Conservation (phyloP, 1,284 basidiomycete genomes). For the Pseudozyma sp. region DNA sequence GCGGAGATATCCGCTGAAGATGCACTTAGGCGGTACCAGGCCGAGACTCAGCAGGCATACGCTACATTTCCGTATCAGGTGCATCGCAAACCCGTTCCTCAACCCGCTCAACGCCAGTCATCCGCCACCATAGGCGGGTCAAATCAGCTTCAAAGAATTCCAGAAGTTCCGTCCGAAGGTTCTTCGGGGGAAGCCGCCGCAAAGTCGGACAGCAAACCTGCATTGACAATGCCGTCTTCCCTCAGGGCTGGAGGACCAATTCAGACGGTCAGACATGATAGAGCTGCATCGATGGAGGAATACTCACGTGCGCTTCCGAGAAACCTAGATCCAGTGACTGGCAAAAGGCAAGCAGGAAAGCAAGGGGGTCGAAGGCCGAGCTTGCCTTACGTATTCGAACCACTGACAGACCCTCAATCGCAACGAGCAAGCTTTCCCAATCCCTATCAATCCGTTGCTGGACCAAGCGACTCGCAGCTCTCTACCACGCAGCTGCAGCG, state of each 20-base stretch:
- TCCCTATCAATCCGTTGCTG: constrained; percentile 8
- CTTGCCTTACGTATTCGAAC: constrained; percentile 35
- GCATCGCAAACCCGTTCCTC: constrained; percentile 16
- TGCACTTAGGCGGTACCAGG: constrained; percentile 24
- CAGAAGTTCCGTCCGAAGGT: constrained; percentile 21
- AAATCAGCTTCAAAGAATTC: constrained; percentile 24
- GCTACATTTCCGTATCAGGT: constrained; percentile 21
- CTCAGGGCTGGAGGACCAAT: constrained; percentile 11
- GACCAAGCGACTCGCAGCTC: constrained; percentile 27
- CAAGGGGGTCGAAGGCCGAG: constrained; percentile 22
- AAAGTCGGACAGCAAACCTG: background rate
- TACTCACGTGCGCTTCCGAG: constrained; percentile 33
- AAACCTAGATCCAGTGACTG: constrained; percentile 45
- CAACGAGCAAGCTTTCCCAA: constrained; percentile 29
- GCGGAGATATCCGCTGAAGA: constrained; percentile 25
- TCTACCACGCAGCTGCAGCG: constrained; percentile 41
- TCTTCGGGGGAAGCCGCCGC: constrained; percentile 22
- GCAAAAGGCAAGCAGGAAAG: constrained; percentile 13
- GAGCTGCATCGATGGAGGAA: constrained; percentile 18
- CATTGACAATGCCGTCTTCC: constrained; percentile 6
- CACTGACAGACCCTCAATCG: constrained; percentile 1
- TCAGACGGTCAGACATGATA: constrained; percentile 2
- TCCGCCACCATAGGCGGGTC: constrained; percentile 10
- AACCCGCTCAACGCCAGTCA: constrained; percentile 7
- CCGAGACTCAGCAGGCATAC: constrained; percentile 13